Conservation (phyloP, 345 rosid species). For the Boechera retrofracta region DNA sequence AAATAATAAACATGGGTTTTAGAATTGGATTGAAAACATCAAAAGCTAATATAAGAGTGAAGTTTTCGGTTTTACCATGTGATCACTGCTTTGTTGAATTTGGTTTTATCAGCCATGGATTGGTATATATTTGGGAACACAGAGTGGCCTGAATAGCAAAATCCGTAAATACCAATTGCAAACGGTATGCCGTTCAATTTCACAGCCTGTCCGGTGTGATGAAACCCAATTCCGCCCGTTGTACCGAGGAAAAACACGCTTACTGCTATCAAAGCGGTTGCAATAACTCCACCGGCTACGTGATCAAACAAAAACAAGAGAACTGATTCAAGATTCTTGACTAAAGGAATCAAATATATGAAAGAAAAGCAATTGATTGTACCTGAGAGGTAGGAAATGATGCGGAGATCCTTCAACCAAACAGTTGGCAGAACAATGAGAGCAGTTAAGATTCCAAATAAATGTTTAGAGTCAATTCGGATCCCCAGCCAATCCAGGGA, state of each 20-base stretch:
- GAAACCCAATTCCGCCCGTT: constrained; percentile 70
- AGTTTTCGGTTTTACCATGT: constrained; percentile 50
- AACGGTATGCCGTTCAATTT: constrained; percentile 88
- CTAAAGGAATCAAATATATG: constrained; percentile 22
- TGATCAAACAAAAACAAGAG: constrained; percentile 18
- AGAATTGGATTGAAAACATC: constrained; percentile 1
- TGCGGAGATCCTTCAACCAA: constrained; percentile 76
- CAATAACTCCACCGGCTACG: constrained; percentile 89
- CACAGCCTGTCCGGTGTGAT: constrained; percentile 66
- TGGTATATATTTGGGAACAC: constrained; percentile 96
- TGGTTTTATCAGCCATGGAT: constrained; percentile 91
- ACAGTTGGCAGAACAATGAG: constrained; percentile 83
- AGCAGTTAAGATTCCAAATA: constrained; percentile 80
- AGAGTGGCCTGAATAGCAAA: constrained; percentile 84
- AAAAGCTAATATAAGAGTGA: constrained; percentile 29
- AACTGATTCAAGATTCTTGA: constrained; percentile 28
- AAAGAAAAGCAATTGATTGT: not conserved
- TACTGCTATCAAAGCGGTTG: constrained; percentile 63
- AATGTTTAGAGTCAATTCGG: constrained; percentile 67
- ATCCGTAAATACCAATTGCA: constrained; percentile 84
- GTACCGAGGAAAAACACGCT: constrained; percentile 66
- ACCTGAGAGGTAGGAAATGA: constrained; percentile 95
- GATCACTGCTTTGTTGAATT: constrained; percentile 70
- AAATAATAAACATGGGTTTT: not conserved
- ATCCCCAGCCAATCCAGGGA: constrained; percentile 67